These are phyloP conservation scores for Penicillium tannophilum DNA, from an alignment of 495 filamentous ascomycete species.

Conservation along the genomic window DNA sequence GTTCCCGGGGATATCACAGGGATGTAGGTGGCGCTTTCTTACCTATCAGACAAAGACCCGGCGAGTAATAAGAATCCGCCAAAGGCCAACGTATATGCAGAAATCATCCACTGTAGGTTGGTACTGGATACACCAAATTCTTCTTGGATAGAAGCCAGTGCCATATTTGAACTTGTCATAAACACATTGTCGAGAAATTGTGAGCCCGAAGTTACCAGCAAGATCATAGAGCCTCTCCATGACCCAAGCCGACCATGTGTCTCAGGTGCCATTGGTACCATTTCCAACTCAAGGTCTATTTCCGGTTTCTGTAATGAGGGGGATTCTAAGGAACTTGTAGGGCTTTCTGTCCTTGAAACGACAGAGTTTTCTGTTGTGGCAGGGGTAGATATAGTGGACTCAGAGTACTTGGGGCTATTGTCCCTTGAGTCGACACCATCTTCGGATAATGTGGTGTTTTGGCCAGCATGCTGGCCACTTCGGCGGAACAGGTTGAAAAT, in stretches of 20 bases:
- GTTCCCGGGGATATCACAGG: too few relatives aligned
- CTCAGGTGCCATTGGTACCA: constrained; percentile 25
- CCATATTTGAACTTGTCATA: constrained; percentile 44
- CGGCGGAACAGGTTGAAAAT: constrained; percentile 20
- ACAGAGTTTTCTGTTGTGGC: constrained; percentile 10
- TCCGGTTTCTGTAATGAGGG: constrained; percentile 25
- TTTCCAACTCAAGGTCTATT: constrained; percentile 15
- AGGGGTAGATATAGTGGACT: constrained; percentile 25
- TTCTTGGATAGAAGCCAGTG: constrained; percentile 38
- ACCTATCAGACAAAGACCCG: constrained; percentile 41
- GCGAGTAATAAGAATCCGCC: constrained; percentile 39
- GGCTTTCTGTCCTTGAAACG: constrained; percentile 6
- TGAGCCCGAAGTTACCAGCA: constrained; percentile 41
- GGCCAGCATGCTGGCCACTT: constrained; percentile 11
- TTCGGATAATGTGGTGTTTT: constrained; percentile 5
- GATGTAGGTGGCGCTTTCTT: neutral
- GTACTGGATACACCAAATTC: constrained; percentile 37
- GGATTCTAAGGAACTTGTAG: constrained; percentile 17
- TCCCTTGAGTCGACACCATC: constrained; percentile 6
- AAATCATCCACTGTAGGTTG: constrained; percentile 45
- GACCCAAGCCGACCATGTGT: constrained; percentile 33
- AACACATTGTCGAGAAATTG: constrained; percentile 45
- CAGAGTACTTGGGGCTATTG: constrained; percentile 16
- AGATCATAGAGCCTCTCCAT: constrained; percentile 37
- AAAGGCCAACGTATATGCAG: constrained; percentile 41